Evolutionary conservation across 352 stramenopile genomes (phyloP).

Genomic region (Pythium rishiriense): DNA sequence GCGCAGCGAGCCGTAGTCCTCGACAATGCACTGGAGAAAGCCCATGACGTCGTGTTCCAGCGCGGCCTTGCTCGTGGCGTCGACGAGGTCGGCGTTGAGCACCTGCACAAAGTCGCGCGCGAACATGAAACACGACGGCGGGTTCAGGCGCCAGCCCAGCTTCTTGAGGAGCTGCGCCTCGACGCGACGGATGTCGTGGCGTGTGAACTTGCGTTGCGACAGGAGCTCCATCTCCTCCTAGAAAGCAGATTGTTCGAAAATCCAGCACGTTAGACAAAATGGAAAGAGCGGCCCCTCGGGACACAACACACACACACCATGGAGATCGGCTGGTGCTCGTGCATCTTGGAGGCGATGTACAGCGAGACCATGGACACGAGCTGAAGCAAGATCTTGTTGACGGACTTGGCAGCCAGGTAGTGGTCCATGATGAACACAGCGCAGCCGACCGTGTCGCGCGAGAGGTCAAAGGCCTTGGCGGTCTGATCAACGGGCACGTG

Average conservation of each 20-base stretch:
- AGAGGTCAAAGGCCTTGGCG: conserved; percentile 48
- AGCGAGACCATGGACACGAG: conserved; percentile 52
- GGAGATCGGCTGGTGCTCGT: conserved; percentile 49
- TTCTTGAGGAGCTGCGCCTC: conserved; percentile 38
- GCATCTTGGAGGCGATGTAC: conserved; percentile 58
- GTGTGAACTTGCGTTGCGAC: conserved; percentile 47
- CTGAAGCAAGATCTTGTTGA: conserved; percentile 57
- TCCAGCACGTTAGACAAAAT: conserved; percentile 12
- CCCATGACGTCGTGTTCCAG: conserved; percentile 29
- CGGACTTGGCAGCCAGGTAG: conserved; percentile 41
- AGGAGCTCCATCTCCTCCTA: conserved; percentile 54
- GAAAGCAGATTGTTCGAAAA: neutral
- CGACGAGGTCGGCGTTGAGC: conserved; percentile 16
- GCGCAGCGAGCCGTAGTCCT: conserved; percentile 34
- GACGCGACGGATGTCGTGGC: conserved; percentile 37
- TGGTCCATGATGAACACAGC: conserved; percentile 51
- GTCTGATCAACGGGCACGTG: conserved; percentile 25
- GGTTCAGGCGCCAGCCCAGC: conserved; percentile 40
- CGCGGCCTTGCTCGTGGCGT: conserved; percentile 15
- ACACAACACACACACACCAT: conserved; percentile 30
- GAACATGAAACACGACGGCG: conserved; percentile 42
- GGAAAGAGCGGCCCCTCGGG: neutral
- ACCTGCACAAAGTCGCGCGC: conserved; percentile 41
- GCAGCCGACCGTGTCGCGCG: conserved; percentile 44
- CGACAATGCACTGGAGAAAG: conserved; percentile 31